Evolutionary conservation across 2,329 filamentous ascomycete genomes (phyloP), one percentile per base, ranked within the genome.

Genomic region (Dothideomycetidae sp.): DNA sequence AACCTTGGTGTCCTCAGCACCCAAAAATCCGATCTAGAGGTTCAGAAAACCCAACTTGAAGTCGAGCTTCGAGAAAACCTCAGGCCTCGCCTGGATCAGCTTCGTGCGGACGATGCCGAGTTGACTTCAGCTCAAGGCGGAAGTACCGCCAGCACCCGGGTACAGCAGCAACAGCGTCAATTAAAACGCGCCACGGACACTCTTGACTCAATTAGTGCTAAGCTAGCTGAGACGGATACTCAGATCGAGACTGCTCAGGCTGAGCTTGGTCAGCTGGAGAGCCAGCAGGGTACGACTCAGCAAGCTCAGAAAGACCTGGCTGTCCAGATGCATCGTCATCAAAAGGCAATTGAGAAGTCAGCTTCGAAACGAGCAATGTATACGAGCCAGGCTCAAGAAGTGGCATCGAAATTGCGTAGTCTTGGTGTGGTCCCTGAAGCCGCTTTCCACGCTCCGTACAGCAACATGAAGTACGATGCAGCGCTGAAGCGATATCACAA

Each of bases 341-440:
- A 93, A 60, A 86, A 86, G 59, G 73, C 73, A 33, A 82, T 96
- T 67, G 86, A 94, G 55, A 93, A 88, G 66, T 85, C 78, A 47
- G 79, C 93, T 53, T 81, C 86, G 49, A 84, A 85, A 58, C 90
- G 88, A 55, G 81, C 84, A 10, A 69, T 84, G 3, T 66, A 92
- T 44, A 79, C 74, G 11, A 71, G 78, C 33, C 80, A 85, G 53
- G 78, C 82, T 13, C 73, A 76, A 2, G 85, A 93, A 50, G 83
- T 81, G 44, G 78, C 78, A 43, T 80, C 84, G 53, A 88, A 86
- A 45, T 96, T 98, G 50, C 79, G 88, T 32, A 85, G 93, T 47
- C 68, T 98, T 5, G 90, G 90, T 47, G 86, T 93, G 12, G 68
- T 98, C 11, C 88, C 90, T 0, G 86, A 96, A 44, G 86, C 94